Base-by-base conservation (phyloP, 345 rosid species). In the Citrus mangshanensis region DNA sequence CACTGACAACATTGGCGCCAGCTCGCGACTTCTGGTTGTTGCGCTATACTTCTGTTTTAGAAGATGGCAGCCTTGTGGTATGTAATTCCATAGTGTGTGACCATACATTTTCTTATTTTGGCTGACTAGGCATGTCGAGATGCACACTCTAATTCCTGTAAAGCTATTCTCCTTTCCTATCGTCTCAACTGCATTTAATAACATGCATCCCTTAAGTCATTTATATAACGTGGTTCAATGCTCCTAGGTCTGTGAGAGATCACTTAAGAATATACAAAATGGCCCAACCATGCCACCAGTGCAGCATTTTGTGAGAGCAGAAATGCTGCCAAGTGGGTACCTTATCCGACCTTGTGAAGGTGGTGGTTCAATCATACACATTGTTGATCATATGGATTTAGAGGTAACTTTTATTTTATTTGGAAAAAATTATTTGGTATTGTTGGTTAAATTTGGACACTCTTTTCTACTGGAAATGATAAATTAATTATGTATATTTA, bases 41-140 rank as follows among this genome's bases (percentile, higher is more conserved):
- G 85, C 98, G 98, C 70, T 97, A 94, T 68, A 94, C 98, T 70
- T 94, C 99, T 80, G 91, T 94, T 75, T 78, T 97, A 82, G 99
- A 97, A 88, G 99, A 97, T 86, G 99, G 98, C 79, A 97, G 99
- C 87, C 98, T 97, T 64, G 98, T 94, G 94, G 99, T 96, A 81
- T 63, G 91, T 75, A 66, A 21, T 83, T 84, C 68, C 9, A 9
- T 32, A 58, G 27, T 46, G 54, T 35, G 8, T 42, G 22, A 32
- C 58, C 3, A 73, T 14, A 19, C 25, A 55, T 68, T 37, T 38
- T 58, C 9, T 72, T 68, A 19, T 34, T 74, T 75, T 66, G 46
- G 64, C 78, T 38, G 6, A 32, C 19, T 22, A 34, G 66, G 34
- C 9, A 18, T 4, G 16, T 54, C 3, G 27, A 8, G 27, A 18